A percentile compares a stretch with the other conserved stretches of the same genome.
These are phyloP conservation scores for Mycena venus DNA, from an alignment of 768 basidiomycete species.

Conservation along the genomic window DNA sequence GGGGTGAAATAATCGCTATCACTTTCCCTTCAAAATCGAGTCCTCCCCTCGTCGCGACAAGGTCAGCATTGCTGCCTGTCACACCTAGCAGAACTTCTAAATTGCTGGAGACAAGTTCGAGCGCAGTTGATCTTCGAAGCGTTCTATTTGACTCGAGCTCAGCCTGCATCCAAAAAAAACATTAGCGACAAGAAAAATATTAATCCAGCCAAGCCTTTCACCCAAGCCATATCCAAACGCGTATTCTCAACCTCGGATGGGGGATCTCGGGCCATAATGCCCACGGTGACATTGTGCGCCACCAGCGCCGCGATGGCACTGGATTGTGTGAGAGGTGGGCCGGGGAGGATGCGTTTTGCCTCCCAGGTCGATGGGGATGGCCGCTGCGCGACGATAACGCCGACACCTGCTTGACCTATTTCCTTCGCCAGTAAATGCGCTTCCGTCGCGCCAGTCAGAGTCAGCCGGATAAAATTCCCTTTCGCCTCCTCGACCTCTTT, in stretches of 20 bases:
- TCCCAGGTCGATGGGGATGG: slow-evolving; percentile 80
- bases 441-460: slow-evolving; percentile 73
- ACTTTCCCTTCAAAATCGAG: slow-evolving; percentile 55
- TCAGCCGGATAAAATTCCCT: slow-evolving; percentile 52
- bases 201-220: slow-evolving; percentile 26
- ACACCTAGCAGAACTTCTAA: slow-evolving; percentile 59
- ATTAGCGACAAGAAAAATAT: no score
- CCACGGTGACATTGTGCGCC: slow-evolving; percentile 73
- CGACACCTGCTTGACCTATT: slow-evolving; percentile 71
- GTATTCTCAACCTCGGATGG: slow-evolving; percentile 72
- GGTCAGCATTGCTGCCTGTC: slow-evolving; percentile 44
- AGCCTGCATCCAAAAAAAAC: no score
- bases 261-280: slow-evolving; percentile 62
- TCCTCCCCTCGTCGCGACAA: slow-evolving; percentile 54
- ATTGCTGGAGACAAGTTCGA: slow-evolving; percentile 55
- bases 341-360: slow-evolving; percentile 68
- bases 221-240: slow-evolving; percentile 77
- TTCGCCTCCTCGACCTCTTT: slow-evolving; percentile 59
- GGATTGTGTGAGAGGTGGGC: slow-evolving; percentile 74
- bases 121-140: slow-evolving; percentile 48
- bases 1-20: slow-evolving; percentile 49
- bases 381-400: slow-evolving; percentile 76
- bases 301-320: slow-evolving; percentile 69
- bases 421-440: slow-evolving; percentile 74
- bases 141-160: slow-evolving; percentile 53